These are phyloP conservation scores for Sugiyamaella xylanicola DNA, from an alignment of 1,139 yeast species.

Conservation along the genomic window DNA sequence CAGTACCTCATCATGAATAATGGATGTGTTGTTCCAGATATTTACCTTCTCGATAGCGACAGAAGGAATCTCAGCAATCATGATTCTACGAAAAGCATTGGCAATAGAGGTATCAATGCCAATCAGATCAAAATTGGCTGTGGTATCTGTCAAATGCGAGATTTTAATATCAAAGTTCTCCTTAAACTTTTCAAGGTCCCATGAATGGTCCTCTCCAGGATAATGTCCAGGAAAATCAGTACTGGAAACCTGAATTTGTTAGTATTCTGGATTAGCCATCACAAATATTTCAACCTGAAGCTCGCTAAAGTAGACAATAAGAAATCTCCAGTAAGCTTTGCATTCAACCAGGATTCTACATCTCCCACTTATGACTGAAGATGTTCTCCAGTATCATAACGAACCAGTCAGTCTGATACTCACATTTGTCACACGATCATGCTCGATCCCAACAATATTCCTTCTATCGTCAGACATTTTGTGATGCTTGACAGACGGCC, in stretches of 20 bases:
- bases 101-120: conserved; percentile 90
- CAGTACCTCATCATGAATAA: conserved; percentile 93
- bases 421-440: conserved; percentile 83
- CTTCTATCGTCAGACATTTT: conserved; percentile 27
- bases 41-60: conserved; percentile 93
- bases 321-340: no score
- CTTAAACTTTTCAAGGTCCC: conserved; percentile 85
- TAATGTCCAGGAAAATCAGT: conserved; percentile 90
- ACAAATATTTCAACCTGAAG: no score
- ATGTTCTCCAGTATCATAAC: not conserved
- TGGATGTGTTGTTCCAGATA: conserved; percentile 91
- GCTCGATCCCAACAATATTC: conserved; percentile 84
- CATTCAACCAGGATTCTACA: no score
- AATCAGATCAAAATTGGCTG: conserved; percentile 83
- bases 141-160: conserved; percentile 60
- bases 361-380: no score
- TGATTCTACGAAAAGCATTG: conserved; percentile 94
- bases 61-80: conserved; percentile 95
- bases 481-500: not conserved
- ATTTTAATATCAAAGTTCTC: conserved; percentile 67
- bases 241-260: conserved; percentile 46
- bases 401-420: conserved; percentile 17
- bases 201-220: conserved; percentile 64
- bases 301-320: no score
- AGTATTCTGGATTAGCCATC: no score